Evolutionary conservation across 2,329 filamentous ascomycete genomes (phyloP), one percentile per base, ranked within the genome.

Genomic region (Nothophaeocryptopus gaeumannii): DNA sequence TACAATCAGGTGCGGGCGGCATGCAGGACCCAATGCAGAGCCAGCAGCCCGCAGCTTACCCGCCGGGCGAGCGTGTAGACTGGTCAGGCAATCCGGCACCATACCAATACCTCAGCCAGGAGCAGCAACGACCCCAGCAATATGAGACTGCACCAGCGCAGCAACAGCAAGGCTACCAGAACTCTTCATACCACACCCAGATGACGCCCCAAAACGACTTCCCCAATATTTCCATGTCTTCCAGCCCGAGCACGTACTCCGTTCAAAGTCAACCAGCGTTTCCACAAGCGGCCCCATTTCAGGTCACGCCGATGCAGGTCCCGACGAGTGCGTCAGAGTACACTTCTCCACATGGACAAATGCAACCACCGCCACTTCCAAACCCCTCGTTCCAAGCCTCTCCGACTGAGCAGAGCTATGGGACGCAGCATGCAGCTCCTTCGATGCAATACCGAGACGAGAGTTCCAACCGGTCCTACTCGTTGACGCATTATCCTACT

Each of bases 351-450:
- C 59, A 63, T 16, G 51, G 54, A 20, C 60, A 60, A 32, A 58
- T 65, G 58, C 62, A 62, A 37, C 54, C 61, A 30, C 61, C 58
- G 15, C 57, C 60, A 37, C 45, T 60, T 2, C 50, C 60, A 12
- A 51, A 55, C 32, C 37, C 58, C 16, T 47, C 56, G 2, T 62
- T 58, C 29, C 61, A 62, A 20, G 15, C 53, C 8, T 35, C 42
- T 12, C 50, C 56, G 13, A 44, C 48, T 11, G 57, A 63, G 33
- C 58, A 59, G 36, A 34, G 55, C 8, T 62, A 62, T 35, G 46
- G 51, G 15, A 45, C 54, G 35, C 58, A 56, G 38, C 51, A 47
- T 36, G 46, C 42, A 47, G 46, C 53, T 30, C 33, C 55, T 16
- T 38, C 55, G 31, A 37, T 60, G 53, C 59, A 60, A 34, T 63